These are phyloP conservation scores for Leccinum uliginosum DNA, from an alignment of 768 basidiomycete species.

Conservation along the genomic window DNA sequence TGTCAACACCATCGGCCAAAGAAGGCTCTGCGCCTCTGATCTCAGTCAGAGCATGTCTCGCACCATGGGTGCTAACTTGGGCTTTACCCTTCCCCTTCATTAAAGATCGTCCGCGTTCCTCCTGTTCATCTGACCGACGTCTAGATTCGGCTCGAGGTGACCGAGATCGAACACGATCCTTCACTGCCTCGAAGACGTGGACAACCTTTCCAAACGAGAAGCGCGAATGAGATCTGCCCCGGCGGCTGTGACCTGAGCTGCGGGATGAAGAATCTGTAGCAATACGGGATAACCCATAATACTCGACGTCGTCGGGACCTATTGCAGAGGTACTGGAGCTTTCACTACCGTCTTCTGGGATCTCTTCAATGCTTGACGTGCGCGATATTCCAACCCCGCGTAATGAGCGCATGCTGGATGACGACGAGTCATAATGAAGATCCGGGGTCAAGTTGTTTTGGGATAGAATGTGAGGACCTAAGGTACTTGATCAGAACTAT, in stretches of 20 bases:
- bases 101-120: constrained; percentile 29
- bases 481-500: background rate
- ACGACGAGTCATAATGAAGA: constrained; percentile 4
- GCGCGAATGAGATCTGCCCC: constrained; percentile 41
- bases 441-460: constrained; percentile 1
- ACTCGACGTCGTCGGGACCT: constrained; percentile 1
- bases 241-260: constrained; percentile 18
- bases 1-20: constrained; percentile 20
- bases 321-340: constrained; percentile 5
- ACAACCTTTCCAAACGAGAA: constrained; percentile 54
- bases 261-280: constrained; percentile 9
- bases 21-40: constrained; percentile 30
- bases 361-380: constrained; percentile 39
- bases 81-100: constrained; percentile 31
- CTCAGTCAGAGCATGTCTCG: constrained; percentile 16
- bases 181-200: constrained; percentile 42
- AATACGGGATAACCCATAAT: constrained; percentile 15
- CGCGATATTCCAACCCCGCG: constrained; percentile 29
- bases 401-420: constrained; percentile 6
- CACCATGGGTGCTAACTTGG: background rate
- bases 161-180: constrained; percentile 42
- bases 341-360: constrained; percentile 32
- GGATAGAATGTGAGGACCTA: constrained; percentile 9
- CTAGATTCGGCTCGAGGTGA: constrained; percentile 32
- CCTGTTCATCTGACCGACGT: constrained; percentile 1